phyloP scores from a whole-genome alignment of 78 protist species.

The Acrasis kona region DNA sequence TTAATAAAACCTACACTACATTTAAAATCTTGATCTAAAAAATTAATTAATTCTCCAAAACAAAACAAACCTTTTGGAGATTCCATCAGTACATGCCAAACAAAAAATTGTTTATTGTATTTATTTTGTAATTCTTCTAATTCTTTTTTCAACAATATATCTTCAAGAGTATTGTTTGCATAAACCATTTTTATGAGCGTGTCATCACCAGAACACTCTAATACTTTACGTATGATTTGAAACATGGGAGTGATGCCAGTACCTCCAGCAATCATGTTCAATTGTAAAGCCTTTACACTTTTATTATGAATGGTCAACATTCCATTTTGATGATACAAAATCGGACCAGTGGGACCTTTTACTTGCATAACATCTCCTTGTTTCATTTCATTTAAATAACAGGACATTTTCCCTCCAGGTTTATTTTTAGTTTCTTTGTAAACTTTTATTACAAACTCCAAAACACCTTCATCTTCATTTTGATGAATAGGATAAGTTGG shows the following conservation, averaged over 20 bases:
- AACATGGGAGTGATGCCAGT: conserved; percentile 76
- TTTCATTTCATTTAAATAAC: conserved; percentile 23
- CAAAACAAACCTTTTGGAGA: not conserved
- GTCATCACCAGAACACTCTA: conserved; percentile 33
- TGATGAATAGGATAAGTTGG: conserved; percentile 50
- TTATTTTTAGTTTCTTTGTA: no score
- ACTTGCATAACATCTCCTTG: conserved; percentile 48
- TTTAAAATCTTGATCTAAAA: no score
- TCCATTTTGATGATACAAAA: conserved; percentile 22
- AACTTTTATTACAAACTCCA: conserved; percentile 64
- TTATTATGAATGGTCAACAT: not conserved
- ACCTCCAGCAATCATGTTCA: conserved; percentile 74
- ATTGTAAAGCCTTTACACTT: not conserved
- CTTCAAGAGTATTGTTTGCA: conserved; percentile 50
- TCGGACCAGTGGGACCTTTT: conserved; percentile 51
- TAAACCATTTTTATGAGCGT: conserved; percentile 42
- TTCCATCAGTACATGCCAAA: conserved; percentile 26
- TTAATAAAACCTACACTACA: no score
- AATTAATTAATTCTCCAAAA: conserved; percentile 15
- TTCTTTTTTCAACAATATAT: conserved; percentile 40
- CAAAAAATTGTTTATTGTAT: conserved; percentile 26
- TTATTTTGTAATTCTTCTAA: conserved; percentile 14
- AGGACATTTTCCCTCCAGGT: conserved; percentile 39
- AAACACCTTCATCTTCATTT: conserved; percentile 41
- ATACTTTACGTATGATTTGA: conserved; percentile 53